Evolutionary conservation across 176 grass and related monocot genomes (phyloP).

Genomic region (Oryza meridionalis): DNA sequence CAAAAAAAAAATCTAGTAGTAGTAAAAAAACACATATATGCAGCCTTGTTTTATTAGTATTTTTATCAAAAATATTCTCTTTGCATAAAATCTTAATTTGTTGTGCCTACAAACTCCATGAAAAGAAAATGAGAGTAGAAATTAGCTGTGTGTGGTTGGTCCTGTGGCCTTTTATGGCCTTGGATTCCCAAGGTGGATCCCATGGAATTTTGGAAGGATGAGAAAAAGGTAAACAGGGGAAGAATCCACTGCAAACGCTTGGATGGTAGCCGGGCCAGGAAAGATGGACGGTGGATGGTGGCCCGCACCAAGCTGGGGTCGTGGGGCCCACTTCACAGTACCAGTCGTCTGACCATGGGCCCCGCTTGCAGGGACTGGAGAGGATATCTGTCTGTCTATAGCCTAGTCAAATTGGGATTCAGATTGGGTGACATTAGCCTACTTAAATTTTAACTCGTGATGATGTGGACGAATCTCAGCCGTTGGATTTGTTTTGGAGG

Average conservation of each 20-base stretch:
- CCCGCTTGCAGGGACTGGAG: background rate
- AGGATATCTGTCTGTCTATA: background rate
- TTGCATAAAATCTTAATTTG: background rate
- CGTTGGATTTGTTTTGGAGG: too few relatives aligned
- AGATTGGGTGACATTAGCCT: too few relatives aligned
- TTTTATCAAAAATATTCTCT: background rate
- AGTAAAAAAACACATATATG: background rate
- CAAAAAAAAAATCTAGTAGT: background rate
- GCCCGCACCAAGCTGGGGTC: background rate
- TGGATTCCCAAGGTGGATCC: conserved; percentile 45
- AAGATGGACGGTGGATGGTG: conserved; percentile 35
- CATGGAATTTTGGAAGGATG: conserved; percentile 7
- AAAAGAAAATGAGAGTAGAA: background rate
- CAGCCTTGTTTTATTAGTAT: background rate
- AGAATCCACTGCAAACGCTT: background rate
- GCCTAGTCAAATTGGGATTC: too few relatives aligned
- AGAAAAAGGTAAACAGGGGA: background rate
- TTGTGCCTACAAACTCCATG: background rate
- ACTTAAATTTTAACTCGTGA: too few relatives aligned
- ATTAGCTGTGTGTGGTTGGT: background rate
- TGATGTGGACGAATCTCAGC: too few relatives aligned
- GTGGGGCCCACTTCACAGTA: background rate
- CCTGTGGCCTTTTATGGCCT: conserved; percentile 5
- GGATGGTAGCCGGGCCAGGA: conserved; percentile 6
- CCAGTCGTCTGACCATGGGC: background rate